These are phyloP conservation scores for Cicer cuneatum DNA, from an alignment of 306 rosid species.

Conservation along the genomic window DNA sequence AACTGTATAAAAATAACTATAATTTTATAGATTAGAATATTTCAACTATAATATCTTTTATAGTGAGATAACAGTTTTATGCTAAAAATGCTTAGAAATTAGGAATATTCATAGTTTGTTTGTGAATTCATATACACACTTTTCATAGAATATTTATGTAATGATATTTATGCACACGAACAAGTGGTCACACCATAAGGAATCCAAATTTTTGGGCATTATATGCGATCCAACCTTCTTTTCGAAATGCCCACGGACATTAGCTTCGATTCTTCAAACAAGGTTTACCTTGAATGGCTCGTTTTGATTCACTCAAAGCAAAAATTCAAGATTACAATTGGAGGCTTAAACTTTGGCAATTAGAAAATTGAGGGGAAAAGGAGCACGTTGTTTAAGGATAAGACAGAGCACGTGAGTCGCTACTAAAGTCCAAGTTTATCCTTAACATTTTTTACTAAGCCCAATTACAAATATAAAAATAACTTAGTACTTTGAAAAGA, in stretches of 20 bases:
- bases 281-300: conserved; percentile 42
- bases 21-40: no score
- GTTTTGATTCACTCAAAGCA: conserved; percentile 43
- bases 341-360: conserved; percentile 43
- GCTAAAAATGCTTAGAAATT: background rate
- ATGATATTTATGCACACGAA: conserved; percentile 36
- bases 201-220: conserved; percentile 34
- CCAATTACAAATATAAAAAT: conserved; percentile 32
- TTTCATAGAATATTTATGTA: conserved; percentile 9
- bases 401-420: conserved; percentile 53
- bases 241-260: conserved; percentile 50
- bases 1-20: no score
- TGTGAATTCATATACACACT: background rate
- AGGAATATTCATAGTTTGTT: background rate
- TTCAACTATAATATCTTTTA: no score
- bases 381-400: conserved; percentile 46
- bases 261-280: conserved; percentile 51
- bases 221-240: conserved; percentile 54
- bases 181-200: conserved; percentile 18
- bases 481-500: conserved; percentile 39
- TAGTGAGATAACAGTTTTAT: no score
- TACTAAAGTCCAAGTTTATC: conserved; percentile 51
- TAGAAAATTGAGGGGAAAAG: conserved; percentile 36
- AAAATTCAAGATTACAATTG: conserved; percentile 27
- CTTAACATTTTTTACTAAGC: conserved; percentile 33